These are phyloP conservation scores for Fomitiporia mediterranea DNA, from an alignment of 1,284 basidiomycete species.

Conservation along the genomic window DNA sequence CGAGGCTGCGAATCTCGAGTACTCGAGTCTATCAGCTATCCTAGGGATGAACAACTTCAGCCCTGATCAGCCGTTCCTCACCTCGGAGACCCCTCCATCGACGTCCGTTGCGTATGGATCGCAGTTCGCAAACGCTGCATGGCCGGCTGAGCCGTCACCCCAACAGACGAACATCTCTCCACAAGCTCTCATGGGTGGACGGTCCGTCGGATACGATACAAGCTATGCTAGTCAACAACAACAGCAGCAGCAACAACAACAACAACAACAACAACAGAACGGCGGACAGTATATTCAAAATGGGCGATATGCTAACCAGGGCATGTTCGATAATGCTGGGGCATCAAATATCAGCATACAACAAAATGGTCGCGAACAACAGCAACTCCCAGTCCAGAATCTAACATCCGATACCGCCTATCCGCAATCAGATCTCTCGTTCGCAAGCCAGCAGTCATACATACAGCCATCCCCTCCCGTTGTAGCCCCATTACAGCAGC, in stretches of 20 bases:
- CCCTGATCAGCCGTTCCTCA: slow-evolving; percentile 39
- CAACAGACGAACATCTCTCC: slow-evolving; percentile 23
- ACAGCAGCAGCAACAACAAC: slow-evolving; percentile 10
- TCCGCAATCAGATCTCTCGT: slow-evolving; percentile 3
- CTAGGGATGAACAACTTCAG: slow-evolving; percentile 63
- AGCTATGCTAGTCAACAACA: slow-evolving; percentile 24
- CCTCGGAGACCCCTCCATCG: slow-evolving; percentile 33
- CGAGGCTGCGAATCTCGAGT: slow-evolving; percentile 87
- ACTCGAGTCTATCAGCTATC: slow-evolving; percentile 89
- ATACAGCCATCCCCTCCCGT: slow-evolving; percentile 3
- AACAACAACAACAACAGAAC: slow-evolving; percentile 7
- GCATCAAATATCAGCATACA: slow-evolving; percentile 12
- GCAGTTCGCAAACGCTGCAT: slow-evolving; percentile 40
- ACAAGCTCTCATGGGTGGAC: slow-evolving; percentile 17
- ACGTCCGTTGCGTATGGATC: slow-evolving; percentile 18
- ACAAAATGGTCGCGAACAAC: slow-evolving; percentile 16
- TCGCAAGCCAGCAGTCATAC: slow-evolving; percentile 8
- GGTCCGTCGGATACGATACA: slow-evolving; percentile 25
- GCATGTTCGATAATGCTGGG: neutral
- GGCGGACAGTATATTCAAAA: slow-evolving; percentile 1
- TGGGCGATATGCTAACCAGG: slow-evolving; percentile 4
- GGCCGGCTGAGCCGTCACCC: slow-evolving; percentile 38
- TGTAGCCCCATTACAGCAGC: slow-evolving; percentile 7
- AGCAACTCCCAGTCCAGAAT: slow-evolving; percentile 4
- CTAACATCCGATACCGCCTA: slow-evolving; percentile 5